Evolutionary conservation across 192 early-diverging fungal genomes (phyloP), one percentile per base, ranked within the genome.

Genomic region (Linnemannia zychae): DNA sequence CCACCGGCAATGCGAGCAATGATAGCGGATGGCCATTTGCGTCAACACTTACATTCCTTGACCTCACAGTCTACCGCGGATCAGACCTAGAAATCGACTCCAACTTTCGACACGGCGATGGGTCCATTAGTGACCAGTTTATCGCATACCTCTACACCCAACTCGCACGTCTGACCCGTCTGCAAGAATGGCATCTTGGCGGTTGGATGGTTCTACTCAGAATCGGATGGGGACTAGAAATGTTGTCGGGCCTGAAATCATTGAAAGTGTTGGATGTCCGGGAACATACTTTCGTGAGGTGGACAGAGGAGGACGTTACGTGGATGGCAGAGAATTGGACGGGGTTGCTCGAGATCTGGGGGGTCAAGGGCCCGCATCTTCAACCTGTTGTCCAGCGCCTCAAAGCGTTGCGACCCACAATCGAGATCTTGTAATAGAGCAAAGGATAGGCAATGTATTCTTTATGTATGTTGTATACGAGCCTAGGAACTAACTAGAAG

Each of bases 1-100:
- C 6, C 22, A 4, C 52, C 52, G 46, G 17, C 22, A 36, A n/a
- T n/a, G n/a, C n/a, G n/a, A n/a, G 7, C 33, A 53, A 37, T 9
- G 33, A 53, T 63, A 50, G 53, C 33, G n/a, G n/a, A n/a, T 78
- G 76, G 76, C 76, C 76, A n/a, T 78, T 70, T 49, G 50, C 48
- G 3, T 12, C 44, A 15, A 34, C 33, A 28, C 67, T 78, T 31
- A 78, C 60, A 28, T 1, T 2, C 17, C 9, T 78, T 31, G 40
- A 78, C 12, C 37, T 78, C 22, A 33, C 76, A 15, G 20, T 78
- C 20, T 71, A 67, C 46, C 74, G 63, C 4, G 63, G 74, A 7
- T 37, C 60, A 9, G 74, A 67, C 11, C 5, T 48, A 33, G 60
- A 76, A 16, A 46, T 49, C 4, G 63, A 48, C 4, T 31, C 36